phyloP scores from a whole-genome alignment of 768 basidiomycete genomes.

The Lactarius psammicola region DNA sequence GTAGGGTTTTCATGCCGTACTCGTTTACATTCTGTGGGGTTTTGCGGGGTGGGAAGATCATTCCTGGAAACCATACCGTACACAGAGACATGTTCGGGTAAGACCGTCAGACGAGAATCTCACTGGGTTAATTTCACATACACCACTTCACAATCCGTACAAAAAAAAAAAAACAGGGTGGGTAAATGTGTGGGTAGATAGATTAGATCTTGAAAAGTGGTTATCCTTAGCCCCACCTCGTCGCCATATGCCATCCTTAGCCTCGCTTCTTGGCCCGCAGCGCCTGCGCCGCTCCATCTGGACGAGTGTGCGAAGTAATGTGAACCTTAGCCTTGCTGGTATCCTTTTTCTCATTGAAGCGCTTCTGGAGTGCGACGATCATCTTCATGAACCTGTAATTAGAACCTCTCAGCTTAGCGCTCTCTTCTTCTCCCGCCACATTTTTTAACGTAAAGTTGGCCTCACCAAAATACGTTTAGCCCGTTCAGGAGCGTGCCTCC shows the following conservation, averaged over 20 bases:
- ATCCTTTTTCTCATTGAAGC: constrained; percentile 42
- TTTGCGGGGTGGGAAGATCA: too few species aligned
- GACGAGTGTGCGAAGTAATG: neutral
- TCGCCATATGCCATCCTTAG: neutral
- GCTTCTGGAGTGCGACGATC: constrained; percentile 60
- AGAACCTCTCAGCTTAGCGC: neutral
- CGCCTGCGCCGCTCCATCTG: neutral
- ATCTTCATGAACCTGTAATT: constrained; percentile 72
- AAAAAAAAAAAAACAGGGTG: too few species aligned
- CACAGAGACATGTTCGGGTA: too few species aligned
- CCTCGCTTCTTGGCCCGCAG: neutral
- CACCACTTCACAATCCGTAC: too few species aligned
- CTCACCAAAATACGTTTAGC: constrained; percentile 78
- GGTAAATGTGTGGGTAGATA: too few species aligned
- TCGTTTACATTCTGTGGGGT: too few species aligned
- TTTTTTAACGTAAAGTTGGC: neutral
- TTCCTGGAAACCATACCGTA: too few species aligned
- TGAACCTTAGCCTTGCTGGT: constrained; percentile 30
- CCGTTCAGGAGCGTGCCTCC: constrained; percentile 68
- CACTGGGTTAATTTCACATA: too few species aligned
- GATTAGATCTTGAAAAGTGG: too few species aligned
- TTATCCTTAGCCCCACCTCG: neutral
- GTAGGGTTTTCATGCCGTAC: too few species aligned
- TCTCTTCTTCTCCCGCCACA: neutral
- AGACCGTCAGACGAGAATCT: too few species aligned